Evolutionary conservation across 257 asterid species (phyloP).

Genomic region (Solanum medicagineum): DNA sequence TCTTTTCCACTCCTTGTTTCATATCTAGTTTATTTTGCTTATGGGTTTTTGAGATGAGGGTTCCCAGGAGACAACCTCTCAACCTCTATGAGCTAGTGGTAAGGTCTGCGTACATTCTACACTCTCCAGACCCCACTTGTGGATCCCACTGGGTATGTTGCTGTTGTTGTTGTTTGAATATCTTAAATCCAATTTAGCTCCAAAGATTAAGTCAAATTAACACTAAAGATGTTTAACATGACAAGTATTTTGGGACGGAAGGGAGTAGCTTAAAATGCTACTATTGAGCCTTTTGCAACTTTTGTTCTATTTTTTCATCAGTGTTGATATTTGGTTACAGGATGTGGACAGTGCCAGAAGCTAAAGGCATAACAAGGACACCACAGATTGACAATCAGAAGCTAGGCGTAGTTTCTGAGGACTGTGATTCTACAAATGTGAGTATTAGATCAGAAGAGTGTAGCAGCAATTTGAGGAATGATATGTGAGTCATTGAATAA

Average conservation of each 20-base stretch:
- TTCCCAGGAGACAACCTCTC: no score
- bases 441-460: conserved; percentile 12
- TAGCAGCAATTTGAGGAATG: background rate
- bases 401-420: conserved; percentile 47
- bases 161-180: background rate
- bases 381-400: conserved; percentile 27
- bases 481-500: background rate
- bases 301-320: background rate
- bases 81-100: no score
- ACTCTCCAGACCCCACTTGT: rapidly evolving
- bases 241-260: background rate
- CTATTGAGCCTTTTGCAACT: background rate
- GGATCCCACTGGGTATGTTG: no score
- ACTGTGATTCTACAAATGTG: conserved; percentile 46
- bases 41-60: no score
- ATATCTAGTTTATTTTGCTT: no score
- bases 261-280: background rate
- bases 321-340: conserved; percentile 18
- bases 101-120: no score
- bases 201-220: background rate
- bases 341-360: conserved; percentile 91
- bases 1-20: no score
- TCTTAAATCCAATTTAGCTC: background rate
- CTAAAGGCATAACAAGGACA: conserved; percentile 33
- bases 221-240: background rate